phyloP scores from a whole-genome alignment of 805 yeast genomes.

The Candida namnaoensis region DNA sequence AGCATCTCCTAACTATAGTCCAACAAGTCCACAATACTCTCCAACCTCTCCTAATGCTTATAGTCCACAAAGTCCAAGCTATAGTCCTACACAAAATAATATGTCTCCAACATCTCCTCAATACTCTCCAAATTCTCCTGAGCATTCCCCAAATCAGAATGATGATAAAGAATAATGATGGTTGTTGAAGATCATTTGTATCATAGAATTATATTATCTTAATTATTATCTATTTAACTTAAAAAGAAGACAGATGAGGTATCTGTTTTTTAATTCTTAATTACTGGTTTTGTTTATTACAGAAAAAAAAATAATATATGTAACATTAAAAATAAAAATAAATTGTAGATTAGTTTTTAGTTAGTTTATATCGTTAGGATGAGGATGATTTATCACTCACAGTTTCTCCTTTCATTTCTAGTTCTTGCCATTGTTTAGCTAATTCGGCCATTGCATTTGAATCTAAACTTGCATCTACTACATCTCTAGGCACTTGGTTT shows the following conservation, averaged over 20 bases:
- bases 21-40: slow-evolving; percentile 36
- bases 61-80: slow-evolving; percentile 37
- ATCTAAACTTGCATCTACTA: slow-evolving; percentile 74
- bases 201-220: too few relatives aligned
- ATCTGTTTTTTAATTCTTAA: too few relatives aligned
- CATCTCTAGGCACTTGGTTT: slow-evolving; percentile 85
- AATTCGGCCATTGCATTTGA: slow-evolving; percentile 63
- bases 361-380: too few relatives aligned
- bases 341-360: too few relatives aligned
- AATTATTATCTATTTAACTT: too few relatives aligned
- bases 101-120: slow-evolving; percentile 49
- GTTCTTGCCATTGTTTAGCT: slow-evolving; percentile 49
- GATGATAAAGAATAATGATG: too few relatives aligned
- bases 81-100: slow-evolving; percentile 56
- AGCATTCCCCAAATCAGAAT: slow-evolving; percentile 39
- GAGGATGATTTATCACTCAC: background rate
- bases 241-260: too few relatives aligned
- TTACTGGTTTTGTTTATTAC: too few relatives aligned
- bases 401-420: slow-evolving; percentile 16
- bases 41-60: slow-evolving; percentile 33
- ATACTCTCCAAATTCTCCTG: slow-evolving; percentile 39
- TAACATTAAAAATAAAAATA: too few relatives aligned
- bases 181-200: too few relatives aligned
- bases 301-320: too few relatives aligned
- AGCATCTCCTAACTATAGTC: slow-evolving; percentile 45